A percentile compares a stretch with the other conserved stretches of the same genome.
phyloP scores from a whole-genome alignment of 352 stramenopile genomes.

The Phytophthora sp. region DNA sequence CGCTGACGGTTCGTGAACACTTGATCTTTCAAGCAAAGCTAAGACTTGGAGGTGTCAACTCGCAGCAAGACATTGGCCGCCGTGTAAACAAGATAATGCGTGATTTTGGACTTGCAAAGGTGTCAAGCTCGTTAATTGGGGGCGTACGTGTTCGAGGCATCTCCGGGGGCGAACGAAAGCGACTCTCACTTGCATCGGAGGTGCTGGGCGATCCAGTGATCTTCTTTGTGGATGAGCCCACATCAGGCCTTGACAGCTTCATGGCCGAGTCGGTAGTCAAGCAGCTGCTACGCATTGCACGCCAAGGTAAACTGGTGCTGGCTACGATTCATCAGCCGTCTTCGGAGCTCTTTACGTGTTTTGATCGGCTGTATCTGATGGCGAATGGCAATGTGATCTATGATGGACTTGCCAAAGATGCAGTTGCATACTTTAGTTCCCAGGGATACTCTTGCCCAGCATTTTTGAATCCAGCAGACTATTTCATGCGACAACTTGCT shows the following conservation, averaged over 20 bases:
- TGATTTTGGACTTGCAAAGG: conserved; percentile 52
- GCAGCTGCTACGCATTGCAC: conserved; percentile 61
- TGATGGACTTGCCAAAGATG: conserved; percentile 41
- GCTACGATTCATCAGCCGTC: conserved; percentile 87
- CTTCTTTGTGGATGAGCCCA: conserved; percentile 86
- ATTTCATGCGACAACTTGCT: conserved; percentile 58
- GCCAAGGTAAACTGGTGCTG: conserved; percentile 82
- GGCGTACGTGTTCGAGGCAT: conserved; percentile 47
- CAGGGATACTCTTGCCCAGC: conserved; percentile 42
- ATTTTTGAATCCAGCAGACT: conserved; percentile 58
- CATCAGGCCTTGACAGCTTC: conserved; percentile 59
- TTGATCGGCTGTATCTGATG: conserved; percentile 58
- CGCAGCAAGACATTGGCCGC: conserved; percentile 11
- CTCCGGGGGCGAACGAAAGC: conserved; percentile 82
- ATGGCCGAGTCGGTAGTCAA: conserved; percentile 47
- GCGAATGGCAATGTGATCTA: conserved; percentile 46
- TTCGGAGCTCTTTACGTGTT: conserved; percentile 47
- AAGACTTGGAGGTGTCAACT: conserved; percentile 42
- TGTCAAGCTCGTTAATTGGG: conserved; percentile 54
- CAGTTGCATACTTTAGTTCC: conserved; percentile 44
- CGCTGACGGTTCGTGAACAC: conserved; percentile 90
- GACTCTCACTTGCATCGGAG: conserved; percentile 78
- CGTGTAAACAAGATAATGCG: conserved; percentile 48
- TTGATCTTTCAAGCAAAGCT: conserved; percentile 86
- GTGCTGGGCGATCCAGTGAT: conserved; percentile 72